phyloP scores from a whole-genome alignment of 371 early-diverging fungal species.

The Mortierella sp. region DNA sequence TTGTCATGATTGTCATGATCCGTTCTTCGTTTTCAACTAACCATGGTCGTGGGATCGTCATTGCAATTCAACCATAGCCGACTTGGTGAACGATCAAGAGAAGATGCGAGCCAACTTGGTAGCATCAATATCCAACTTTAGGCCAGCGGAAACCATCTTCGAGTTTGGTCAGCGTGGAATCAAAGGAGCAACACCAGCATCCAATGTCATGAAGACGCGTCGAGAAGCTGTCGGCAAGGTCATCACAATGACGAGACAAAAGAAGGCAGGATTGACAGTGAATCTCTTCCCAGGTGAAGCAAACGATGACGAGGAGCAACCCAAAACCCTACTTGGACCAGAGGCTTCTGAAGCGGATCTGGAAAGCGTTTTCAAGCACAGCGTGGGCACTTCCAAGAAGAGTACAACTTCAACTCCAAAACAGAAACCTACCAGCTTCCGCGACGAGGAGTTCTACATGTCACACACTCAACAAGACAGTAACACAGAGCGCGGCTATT shows the following conservation, averaged over 20 bases:
- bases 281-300: slow-evolving; percentile 46
- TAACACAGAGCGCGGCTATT: slow-evolving; percentile 92
- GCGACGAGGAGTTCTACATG: slow-evolving; percentile 91
- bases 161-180: slow-evolving; percentile 88
- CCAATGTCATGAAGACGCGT: slow-evolving; percentile 82
- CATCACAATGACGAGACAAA: slow-evolving; percentile 63
- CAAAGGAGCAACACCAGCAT: slow-evolving; percentile 76
- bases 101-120: slow-evolving; percentile 74
- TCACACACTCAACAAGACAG: slow-evolving; percentile 88
- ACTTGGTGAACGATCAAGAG: slow-evolving; percentile 58
- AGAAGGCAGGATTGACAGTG: slow-evolving; percentile 52
- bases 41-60: no score
- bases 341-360: slow-evolving; percentile 66
- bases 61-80: slow-evolving; percentile 30
- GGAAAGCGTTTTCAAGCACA: slow-evolving; percentile 60
- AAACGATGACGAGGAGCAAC: slow-evolving; percentile 33
- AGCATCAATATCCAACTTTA: slow-evolving; percentile 78
- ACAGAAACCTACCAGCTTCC: slow-evolving; percentile 58
- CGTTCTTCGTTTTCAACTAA: no score
- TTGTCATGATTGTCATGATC: no score
- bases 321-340: slow-evolving; percentile 40
- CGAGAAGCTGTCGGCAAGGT: slow-evolving; percentile 68
- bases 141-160: slow-evolving; percentile 92
- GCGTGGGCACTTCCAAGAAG: slow-evolving; percentile 35
- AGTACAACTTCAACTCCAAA: slow-evolving; percentile 25